Conservation (phyloP, 2,329 filamentous ascomycete species). For the Verticillium albo-atrum region DNA sequence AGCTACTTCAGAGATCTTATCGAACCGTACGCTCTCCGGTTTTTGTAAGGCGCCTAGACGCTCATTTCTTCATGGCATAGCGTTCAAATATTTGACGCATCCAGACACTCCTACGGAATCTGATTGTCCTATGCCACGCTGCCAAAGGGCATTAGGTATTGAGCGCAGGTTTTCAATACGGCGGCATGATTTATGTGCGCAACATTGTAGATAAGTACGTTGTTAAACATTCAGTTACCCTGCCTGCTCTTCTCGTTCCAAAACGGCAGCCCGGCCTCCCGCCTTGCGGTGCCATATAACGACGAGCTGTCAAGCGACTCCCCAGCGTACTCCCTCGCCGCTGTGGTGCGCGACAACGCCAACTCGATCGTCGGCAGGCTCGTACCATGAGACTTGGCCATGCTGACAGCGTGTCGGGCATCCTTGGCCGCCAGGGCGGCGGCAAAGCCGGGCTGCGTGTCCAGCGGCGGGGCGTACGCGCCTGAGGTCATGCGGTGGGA, state of each 20-base stretch:
- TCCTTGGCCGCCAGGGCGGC: constrained; percentile 8
- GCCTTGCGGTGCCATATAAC: constrained; percentile 5
- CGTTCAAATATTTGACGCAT: too few species aligned
- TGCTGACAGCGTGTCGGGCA: constrained; percentile 6
- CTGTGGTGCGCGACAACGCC: constrained; percentile 5
- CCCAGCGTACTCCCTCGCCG: constrained; percentile 6
- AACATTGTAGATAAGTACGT: too few species aligned
- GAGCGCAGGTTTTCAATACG: too few species aligned
- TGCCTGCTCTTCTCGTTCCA: constrained; percentile 9
- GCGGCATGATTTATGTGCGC: too few species aligned
- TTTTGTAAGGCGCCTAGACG: too few species aligned
- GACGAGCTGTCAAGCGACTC: constrained; percentile 8
- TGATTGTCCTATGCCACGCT: too few species aligned
- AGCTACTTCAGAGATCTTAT: too few species aligned
- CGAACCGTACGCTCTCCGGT: too few species aligned
- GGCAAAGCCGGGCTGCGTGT: constrained; percentile 5
- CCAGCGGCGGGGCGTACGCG: constrained; percentile 16
- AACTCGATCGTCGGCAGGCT: constrained; percentile 5
- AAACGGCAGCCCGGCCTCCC: constrained; percentile 7
- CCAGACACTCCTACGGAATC: too few species aligned
- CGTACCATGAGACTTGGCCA: constrained; percentile 5
- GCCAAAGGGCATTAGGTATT: too few species aligned
- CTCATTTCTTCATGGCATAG: too few species aligned
- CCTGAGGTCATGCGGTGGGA: constrained; percentile 22
- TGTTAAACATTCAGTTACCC: constrained; percentile 1